Base-by-base conservation (phyloP, 129 eudicot species). In the Flaveria trinervia region DNA sequence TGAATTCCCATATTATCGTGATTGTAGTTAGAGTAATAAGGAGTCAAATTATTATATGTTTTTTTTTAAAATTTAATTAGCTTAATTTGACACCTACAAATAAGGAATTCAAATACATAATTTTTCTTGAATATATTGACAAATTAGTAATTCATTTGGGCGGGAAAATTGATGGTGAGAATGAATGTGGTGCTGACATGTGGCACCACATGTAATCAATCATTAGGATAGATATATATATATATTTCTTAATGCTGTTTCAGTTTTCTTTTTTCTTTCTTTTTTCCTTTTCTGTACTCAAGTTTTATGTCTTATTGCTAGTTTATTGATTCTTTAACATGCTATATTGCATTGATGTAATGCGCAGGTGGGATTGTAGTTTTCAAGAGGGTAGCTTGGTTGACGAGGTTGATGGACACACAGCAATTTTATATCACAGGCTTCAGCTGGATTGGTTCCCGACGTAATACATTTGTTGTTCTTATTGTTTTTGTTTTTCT, bases 401-500 rank as follows among this genome's bases (percentile, higher is more conserved):
- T 57, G 97, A 95, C 78, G 99, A 95, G 86, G 99, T 95, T 65
- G 99, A 95, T 86, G 99, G 99, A 62, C 99, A 95, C 78, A 95
- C 99, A 4, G 99, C 99, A 74, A 74, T 95, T 73, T 85, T 95
- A 41, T 89, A 95, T 87, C 99, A 95, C 78, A 80, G 92, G 70
- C 97, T 95, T 68, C 99, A 83, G 85, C 86, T 95, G 23, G 99
- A 95, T 73, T 95, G 99, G 99, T 95, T 91, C 73, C 89, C 99
- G 18, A 88, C 80, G 99, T 95, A 95, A 88, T 64, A 59, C 52
- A 20, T 79, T 70, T 70, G 22, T 59, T 75, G 59, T 78, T 73
- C 65, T 48, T 61, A 62, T 7, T 74, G n/a, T 23, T 17, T 68
- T n/a, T 5, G 50, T 69, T 20, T 77, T 67, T 76, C 41, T 69